Base-by-base conservation (phyloP, 768 basidiomycete species). In the Termitomyces heimii region DNA sequence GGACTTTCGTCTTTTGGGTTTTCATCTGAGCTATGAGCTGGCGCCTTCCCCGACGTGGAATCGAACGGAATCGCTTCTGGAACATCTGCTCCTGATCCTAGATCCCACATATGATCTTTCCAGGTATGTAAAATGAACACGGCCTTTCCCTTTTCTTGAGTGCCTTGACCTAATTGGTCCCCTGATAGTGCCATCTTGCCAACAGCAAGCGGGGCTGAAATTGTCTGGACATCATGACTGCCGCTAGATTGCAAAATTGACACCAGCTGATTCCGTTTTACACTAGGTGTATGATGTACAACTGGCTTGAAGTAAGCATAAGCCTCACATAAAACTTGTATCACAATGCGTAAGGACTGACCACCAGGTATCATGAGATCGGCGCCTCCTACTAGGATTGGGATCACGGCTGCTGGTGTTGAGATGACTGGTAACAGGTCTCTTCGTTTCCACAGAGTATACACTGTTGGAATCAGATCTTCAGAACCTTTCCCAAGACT, bases 351-450 rank as follows among this genome's bases (percentile, higher is more conserved):
- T 35, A 39, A 43, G 9, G 31, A 74, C 84, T 66, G 66, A 88
- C 89, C 88, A 70, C 91, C 92, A 4, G 92, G 89, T 34, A 89
- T 84, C 90, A 94, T 93, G 8, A 94, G 79, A 72, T 94, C 91
- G 0, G 92, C 89, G n/a, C 92, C 92, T 10, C 82, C 82, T 3
- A 83, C 73, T 13, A 94, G 77, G 26, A 85, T 76, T 1, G 86
- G 86, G 37, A 92, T 81, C 29, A 92, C 91, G 12, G 82, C 71
- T 2, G 81, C 68, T 2, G 89, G 88, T 0, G 91, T 92, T 2
- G 84, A 81, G n/a, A 94, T 61, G 57, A 79, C 78, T 0, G 89
- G 88, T 9, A 94, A 75, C 1, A 94, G 71, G 39, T 81, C 77
- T 10, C 81, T 79, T 42, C 80, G 80, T 67, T 88, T 91, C 88